Evolutionary conservation across 208 protist genomes (phyloP), one percentile per base, ranked within the genome.

Genomic region (Borovskyia barvae): DNA sequence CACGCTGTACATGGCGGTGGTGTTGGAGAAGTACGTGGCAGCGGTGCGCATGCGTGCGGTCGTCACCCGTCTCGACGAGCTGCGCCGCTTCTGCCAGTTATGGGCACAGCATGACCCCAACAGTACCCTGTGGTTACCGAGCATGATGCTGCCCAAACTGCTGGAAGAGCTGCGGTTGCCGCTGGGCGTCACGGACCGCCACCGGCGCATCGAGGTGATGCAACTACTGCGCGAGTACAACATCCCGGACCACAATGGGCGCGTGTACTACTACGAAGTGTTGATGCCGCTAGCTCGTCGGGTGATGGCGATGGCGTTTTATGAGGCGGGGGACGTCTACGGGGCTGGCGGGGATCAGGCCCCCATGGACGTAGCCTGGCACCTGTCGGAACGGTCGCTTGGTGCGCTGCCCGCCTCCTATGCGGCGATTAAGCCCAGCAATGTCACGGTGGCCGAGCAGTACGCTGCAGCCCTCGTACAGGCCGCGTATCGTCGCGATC

Each of bases 211-310:
- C 2, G 91, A 95, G 73, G 55, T 97, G 41, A 60, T 97, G 48
- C 71, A 69, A 14, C 45, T 89, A 35, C 66, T 92, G 49, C 81
- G 83, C n/a, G 84, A 90, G 74, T 97, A 97, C 74, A 69, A 88
- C 51, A 93, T 97, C 36, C 85, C 92, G 19, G 77, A 89, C 26
- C 82, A 90, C 65, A 72, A 76, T 29, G 87, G 92, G 12, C 65
- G 69, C 39, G 81, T 97, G 24, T 78, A 91, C 66, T 97, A 94
- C 76, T 69, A 93, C 65, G 92, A 94, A 26, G 87, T 94, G 14
- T 70, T 95, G 9, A 56, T 90, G 41, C 83, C 92, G 19, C 64
- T 97, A 9, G 89, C 88, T 17, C 78, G 87, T 9, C 86, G 89
- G 35, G 82, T 90, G 25, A 84, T 92, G 56, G 81, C 84, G 24